Percentiles rank a stretch among this genome's conserved stretches.
phyloP scores from a whole-genome alignment of 257 asterid genomes.

The Solanum piurae region DNA sequence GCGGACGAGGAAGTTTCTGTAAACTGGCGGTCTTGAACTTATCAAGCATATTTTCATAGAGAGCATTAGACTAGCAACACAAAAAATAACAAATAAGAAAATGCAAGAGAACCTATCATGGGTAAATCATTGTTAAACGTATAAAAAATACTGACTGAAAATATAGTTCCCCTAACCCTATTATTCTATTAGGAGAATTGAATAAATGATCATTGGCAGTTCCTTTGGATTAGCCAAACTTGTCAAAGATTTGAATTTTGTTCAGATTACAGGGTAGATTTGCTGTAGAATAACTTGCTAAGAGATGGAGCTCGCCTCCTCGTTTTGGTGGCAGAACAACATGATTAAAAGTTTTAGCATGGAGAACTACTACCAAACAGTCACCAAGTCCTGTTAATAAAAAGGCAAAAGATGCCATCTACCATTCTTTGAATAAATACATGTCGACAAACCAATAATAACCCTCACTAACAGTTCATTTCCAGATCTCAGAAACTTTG shows the following conservation, averaged over 20 bases:
- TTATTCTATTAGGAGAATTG: neutral
- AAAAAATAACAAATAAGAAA: neutral
- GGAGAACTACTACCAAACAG: neutral
- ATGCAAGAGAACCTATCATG: neutral
- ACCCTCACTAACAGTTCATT: neutral
- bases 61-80: constrained; percentile 53
- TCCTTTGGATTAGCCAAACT: neutral
- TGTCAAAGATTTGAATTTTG: neutral
- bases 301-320: neutral
- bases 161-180: neutral
- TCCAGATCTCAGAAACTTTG: neutral
- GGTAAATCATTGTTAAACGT: neutral
- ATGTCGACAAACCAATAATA: neutral
- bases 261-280: neutral
- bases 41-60: constrained; percentile 56
- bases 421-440: neutral
- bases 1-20: constrained; percentile 59
- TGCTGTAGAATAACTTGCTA: neutral
- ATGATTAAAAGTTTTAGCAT: neutral
- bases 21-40: constrained; percentile 49
- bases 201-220: neutral
- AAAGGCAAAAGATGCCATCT: neutral
- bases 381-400: neutral
- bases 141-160: neutral
- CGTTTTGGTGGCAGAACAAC: neutral